phyloP scores from a whole-genome alignment of 306 rosid genomes.

The Hylodesmum podocarpum region DNA sequence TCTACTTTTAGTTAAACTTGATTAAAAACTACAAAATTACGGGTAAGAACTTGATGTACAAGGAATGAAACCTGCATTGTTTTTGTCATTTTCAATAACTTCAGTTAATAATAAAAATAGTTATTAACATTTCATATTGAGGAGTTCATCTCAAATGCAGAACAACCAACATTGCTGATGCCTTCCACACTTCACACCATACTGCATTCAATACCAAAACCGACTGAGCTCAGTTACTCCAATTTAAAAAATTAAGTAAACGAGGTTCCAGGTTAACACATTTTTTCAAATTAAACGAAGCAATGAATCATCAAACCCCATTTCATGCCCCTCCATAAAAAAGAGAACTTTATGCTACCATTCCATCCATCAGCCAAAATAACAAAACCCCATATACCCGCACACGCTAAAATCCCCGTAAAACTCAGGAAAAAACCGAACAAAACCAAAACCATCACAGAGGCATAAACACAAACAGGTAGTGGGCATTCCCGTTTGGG shows the following conservation, averaged over 20 bases:
- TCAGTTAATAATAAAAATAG: background rate
- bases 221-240: background rate
- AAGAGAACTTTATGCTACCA: background rate
- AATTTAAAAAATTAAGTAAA: background rate
- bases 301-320: background rate
- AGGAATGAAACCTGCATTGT: background rate
- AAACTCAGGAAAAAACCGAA: background rate
- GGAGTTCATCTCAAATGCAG: background rate
- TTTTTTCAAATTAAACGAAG: background rate
- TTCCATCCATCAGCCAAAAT: background rate
- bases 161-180: background rate
- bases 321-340: background rate
- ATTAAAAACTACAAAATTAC: background rate
- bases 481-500: background rate
- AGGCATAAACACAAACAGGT: slow-evolving; percentile 18
- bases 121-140: background rate
- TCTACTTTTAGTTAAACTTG: background rate
- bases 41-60: background rate
- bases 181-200: background rate
- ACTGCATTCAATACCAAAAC: background rate
- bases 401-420: background rate
- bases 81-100: background rate
- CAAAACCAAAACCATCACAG: background rate
- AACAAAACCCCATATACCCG: background rate
- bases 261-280: background rate